phyloP scores from a whole-genome alignment of 2,329 filamentous ascomycete species.

The Coniochaeta pulveracea region DNA sequence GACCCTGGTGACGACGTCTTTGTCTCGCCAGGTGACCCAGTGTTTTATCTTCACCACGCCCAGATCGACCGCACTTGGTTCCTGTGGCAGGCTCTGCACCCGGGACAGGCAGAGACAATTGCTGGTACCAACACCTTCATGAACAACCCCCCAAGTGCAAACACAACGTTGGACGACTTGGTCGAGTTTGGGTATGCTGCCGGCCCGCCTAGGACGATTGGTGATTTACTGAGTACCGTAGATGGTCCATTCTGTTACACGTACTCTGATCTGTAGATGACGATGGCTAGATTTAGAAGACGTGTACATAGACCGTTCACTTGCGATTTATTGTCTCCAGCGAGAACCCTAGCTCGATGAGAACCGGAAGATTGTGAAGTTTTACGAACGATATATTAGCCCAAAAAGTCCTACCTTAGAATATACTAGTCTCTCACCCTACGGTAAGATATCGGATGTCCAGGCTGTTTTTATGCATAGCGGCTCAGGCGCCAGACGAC shows the following conservation, averaged over 20 bases:
- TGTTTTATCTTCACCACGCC: constrained; percentile 17
- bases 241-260: constrained; percentile 11
- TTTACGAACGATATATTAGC: no score
- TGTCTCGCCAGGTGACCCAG: constrained; percentile 10
- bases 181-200: constrained; percentile 7
- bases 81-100: constrained; percentile 14
- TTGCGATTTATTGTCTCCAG: no score
- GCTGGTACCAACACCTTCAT: constrained; percentile 11
- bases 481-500: no score
- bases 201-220: constrained; percentile 1
- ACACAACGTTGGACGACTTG: constrained; percentile 11
- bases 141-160: constrained; percentile 14
- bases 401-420: no score
- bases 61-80: constrained; percentile 9
- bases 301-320: no score
- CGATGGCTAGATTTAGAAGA: no score
- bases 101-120: constrained; percentile 1
- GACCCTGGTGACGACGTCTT: constrained; percentile 12
- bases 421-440: no score
- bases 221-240: constrained; percentile 7
- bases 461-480: no score
- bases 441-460: no score
- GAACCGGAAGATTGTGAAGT: no score
- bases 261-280: constrained; percentile 5
- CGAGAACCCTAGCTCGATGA: no score